Conservation (phyloP, 768 basidiomycete genomes). For the Guyanaporus albipodus region DNA sequence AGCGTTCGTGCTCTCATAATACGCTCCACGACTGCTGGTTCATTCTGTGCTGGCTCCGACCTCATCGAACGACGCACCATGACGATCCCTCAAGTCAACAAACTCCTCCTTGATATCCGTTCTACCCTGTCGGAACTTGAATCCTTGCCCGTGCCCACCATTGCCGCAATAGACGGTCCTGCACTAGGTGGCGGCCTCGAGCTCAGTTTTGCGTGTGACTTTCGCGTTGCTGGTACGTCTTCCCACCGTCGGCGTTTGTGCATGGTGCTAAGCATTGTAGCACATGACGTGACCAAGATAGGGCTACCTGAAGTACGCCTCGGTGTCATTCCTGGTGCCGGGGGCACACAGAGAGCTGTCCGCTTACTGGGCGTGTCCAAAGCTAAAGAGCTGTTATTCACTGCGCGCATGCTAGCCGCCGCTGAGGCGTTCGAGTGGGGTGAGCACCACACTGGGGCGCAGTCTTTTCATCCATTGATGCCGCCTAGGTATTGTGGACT, state of each 20-base stretch:
- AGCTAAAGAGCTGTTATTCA: conserved; percentile 86
- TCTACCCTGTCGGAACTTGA: conserved; percentile 70
- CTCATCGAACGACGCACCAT: conserved; percentile 82
- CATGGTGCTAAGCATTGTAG: conserved; percentile 31
- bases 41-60: conserved; percentile 93
- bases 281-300: conserved; percentile 70
- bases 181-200: conserved; percentile 94
- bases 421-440: conserved; percentile 69
- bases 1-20: conserved; percentile 80
- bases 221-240: conserved; percentile 80
- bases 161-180: conserved; percentile 90
- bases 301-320: conserved; percentile 77
- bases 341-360: conserved; percentile 81
- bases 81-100: conserved; percentile 66
- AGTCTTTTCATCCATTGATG: not conserved
- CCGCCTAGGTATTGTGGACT: conserved; percentile 72
- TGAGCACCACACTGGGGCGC: conserved; percentile 24
- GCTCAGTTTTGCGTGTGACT: conserved; percentile 81
- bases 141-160: conserved; percentile 79
- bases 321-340: conserved; percentile 90
- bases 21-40: conserved; percentile 66
- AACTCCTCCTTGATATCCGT: conserved; percentile 75
- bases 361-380: conserved; percentile 73
- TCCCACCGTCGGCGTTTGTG: not conserved
- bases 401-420: conserved; percentile 65